Evolutionary conservation across 176 grass and related monocot genomes (phyloP).

Genomic region (Phoenix roebelenii): DNA sequence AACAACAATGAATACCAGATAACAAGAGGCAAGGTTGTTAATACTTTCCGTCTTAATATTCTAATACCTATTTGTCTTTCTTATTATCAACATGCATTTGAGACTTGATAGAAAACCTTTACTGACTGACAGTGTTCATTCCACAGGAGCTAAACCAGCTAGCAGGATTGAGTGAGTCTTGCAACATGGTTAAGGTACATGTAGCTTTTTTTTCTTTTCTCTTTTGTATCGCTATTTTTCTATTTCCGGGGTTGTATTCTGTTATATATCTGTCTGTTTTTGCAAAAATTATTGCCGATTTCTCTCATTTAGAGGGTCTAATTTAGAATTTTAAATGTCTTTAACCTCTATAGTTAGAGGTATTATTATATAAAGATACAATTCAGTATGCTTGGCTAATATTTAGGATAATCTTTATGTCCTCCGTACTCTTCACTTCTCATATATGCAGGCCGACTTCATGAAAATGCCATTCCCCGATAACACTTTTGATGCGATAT

Average conservation of each 20-base stretch:
- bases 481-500: background rate
- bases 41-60: background rate
- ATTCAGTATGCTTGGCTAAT: too few relatives aligned
- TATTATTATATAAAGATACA: too few relatives aligned
- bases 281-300: too few relatives aligned
- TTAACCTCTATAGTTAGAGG: too few relatives aligned
- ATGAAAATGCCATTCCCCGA: background rate
- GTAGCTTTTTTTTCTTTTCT: background rate
- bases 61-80: constrained; percentile 1
- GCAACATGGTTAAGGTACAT: constrained; percentile 85
- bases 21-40: constrained; percentile 69
- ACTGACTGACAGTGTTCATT: background rate
- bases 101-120: too few relatives aligned
- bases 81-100: background rate
- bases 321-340: too few relatives aligned
- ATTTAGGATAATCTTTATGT: too few relatives aligned
- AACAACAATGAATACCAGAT: constrained; percentile 99
- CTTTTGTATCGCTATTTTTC: too few relatives aligned
- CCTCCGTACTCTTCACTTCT: too few relatives aligned
- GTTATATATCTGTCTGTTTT: too few relatives aligned
- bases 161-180: constrained; percentile 57
- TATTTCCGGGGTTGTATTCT: too few relatives aligned
- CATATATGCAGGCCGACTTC: background rate
- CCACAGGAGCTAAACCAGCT: constrained; percentile 60
- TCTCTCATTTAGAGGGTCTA: too few relatives aligned